Conservation (phyloP, 768 basidiomycete species). For the Lenzites betulinus region DNA sequence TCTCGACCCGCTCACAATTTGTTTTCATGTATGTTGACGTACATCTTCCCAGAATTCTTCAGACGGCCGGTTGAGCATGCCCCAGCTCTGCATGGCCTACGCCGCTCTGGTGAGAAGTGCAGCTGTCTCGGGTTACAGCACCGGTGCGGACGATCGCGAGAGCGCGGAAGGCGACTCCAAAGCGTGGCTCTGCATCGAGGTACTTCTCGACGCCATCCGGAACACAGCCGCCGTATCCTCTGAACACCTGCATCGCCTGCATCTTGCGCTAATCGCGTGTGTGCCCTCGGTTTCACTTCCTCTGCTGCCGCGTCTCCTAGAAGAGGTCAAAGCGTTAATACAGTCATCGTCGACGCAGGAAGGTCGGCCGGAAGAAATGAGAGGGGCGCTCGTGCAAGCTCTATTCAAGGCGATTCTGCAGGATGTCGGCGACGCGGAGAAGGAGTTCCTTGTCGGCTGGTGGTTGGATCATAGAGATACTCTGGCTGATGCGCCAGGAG, state of each 20-base stretch:
- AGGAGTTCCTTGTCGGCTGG: slow-evolving; percentile 68
- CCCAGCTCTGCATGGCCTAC: slow-evolving; percentile 75
- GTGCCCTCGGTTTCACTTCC: slow-evolving; percentile 61
- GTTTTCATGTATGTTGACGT: too few species aligned
- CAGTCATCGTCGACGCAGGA: background rate
- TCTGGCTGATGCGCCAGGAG: background rate
- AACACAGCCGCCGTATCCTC: background rate
- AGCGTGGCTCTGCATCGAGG: slow-evolving; percentile 70
- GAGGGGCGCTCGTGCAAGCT: slow-evolving; percentile 53
- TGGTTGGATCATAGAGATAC: slow-evolving; percentile 54
- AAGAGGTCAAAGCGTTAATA: slow-evolving; percentile 38
- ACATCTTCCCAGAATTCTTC: slow-evolving; percentile 53
- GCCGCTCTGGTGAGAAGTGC: slow-evolving; percentile 70
- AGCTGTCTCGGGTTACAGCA: slow-evolving; percentile 38
- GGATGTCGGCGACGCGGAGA: slow-evolving; percentile 68
- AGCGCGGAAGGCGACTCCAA: slow-evolving; percentile 39
- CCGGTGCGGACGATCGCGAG: background rate
- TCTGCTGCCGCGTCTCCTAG: slow-evolving; percentile 57
- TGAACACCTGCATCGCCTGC: slow-evolving; percentile 53
- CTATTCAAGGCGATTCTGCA: slow-evolving; percentile 66
- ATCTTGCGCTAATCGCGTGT: slow-evolving; percentile 63
- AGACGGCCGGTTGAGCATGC: slow-evolving; percentile 58
- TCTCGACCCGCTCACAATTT: background rate
- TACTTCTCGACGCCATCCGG: slow-evolving; percentile 52
- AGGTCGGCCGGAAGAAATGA: slow-evolving; percentile 10